A percentile compares a stretch with the other conserved stretches of the same genome.
These are phyloP conservation scores for Nannochloris sp. DNA, from an alignment of 139 green algal species.

Conservation along the genomic window DNA sequence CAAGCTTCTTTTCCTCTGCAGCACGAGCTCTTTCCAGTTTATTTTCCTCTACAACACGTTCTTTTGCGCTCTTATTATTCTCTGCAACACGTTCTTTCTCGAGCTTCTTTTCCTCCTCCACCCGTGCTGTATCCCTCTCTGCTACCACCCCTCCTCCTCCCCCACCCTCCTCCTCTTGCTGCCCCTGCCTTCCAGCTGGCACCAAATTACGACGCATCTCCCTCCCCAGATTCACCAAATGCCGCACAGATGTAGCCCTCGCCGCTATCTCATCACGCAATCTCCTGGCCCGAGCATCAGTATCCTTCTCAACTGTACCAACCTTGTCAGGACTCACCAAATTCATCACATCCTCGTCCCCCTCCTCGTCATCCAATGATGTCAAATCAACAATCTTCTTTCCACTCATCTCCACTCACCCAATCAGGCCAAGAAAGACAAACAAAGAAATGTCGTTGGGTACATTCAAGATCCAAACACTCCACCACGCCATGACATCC, in stretches of 20 bases:
- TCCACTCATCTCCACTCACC: neutral
- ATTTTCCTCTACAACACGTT: neutral
- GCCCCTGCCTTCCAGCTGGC: neutral
- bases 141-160: neutral
- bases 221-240: neutral
- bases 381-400: neutral
- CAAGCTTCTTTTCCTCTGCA: constrained; percentile 5
- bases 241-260: neutral
- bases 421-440: no score
- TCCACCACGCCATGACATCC: no score
- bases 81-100: neutral
- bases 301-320: neutral
- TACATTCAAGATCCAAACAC: no score
- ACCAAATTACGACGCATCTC: neutral
- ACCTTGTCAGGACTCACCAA: neutral
- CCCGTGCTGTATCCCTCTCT: neutral
- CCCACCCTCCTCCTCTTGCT: neutral
- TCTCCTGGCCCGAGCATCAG: neutral
- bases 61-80: neutral
- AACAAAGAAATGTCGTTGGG: no score
- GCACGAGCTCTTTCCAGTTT: neutral
- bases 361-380: neutral
- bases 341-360: neutral
- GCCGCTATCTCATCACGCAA: neutral
- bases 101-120: neutral